phyloP scores from a whole-genome alignment of 2,329 filamentous ascomycete species.

The Ceratocystis harringtonii region DNA sequence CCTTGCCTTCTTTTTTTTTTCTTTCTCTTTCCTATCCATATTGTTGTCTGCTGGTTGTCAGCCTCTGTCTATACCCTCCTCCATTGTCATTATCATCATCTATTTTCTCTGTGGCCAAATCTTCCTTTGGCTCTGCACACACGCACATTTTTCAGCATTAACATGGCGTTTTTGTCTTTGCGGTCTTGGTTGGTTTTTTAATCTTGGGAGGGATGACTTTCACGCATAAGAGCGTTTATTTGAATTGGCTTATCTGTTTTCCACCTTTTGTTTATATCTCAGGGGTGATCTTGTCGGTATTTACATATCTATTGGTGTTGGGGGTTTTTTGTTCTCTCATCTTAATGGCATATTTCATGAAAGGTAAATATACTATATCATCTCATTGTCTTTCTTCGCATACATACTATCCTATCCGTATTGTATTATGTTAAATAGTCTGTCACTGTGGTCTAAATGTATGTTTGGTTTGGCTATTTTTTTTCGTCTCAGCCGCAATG shows the following conservation, averaged over 20 bases:
- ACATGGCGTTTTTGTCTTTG: slow-evolving; percentile 5
- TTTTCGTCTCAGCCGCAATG: not conserved
- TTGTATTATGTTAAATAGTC: too few species aligned
- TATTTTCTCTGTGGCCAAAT: slow-evolving; percentile 6
- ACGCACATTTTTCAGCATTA: slow-evolving; percentile 4
- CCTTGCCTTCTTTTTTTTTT: slow-evolving; percentile 13
- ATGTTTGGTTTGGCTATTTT: not conserved
- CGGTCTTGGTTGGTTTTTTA: slow-evolving; percentile 1
- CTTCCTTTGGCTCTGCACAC: not conserved
- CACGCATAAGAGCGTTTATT: not conserved
- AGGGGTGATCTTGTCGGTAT: not conserved
- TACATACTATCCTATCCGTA: too few species aligned
- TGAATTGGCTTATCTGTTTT: slow-evolving; percentile 1
- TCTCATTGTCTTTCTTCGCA: not conserved
- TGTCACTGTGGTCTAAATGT: too few species aligned
- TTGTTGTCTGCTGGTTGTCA: slow-evolving; percentile 3
- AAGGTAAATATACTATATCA: not conserved
- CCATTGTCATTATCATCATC: slow-evolving; percentile 6
- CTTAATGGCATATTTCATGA: slow-evolving; percentile 1
- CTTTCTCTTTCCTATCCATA: not conserved
- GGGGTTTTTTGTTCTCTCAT: not conserved
- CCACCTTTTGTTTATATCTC: not conserved
- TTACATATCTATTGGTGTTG: not conserved
- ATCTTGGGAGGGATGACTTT: not conserved
- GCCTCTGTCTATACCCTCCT: slow-evolving; percentile 13